Evolutionary conservation across 2,329 filamentous ascomycete species (phyloP).

Genomic region (Pezicula rhizophila): DNA sequence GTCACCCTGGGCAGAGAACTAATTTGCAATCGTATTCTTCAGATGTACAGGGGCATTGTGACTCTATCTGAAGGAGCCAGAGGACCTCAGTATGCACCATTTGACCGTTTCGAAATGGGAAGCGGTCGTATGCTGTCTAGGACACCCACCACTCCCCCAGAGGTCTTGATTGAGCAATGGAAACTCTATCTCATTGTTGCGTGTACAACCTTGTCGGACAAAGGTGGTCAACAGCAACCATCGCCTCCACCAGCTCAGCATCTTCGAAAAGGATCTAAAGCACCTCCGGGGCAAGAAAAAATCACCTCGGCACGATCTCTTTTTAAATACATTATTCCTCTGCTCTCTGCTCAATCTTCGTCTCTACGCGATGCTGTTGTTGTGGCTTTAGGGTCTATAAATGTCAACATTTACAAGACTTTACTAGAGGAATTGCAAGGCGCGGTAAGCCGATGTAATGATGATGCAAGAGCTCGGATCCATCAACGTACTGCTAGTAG

Average conservation of each 20-base stretch:
- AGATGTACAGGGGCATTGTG: constrained; percentile 85
- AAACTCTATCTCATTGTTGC: constrained; percentile 96
- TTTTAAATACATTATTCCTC: constrained; percentile 85
- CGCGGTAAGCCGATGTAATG: constrained; percentile 77
- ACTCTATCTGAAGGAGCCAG: constrained; percentile 69
- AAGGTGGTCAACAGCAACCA: constrained; percentile 59
- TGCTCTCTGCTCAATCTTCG: constrained; percentile 72
- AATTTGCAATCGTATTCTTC: constrained; percentile 83
- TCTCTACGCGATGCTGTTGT: constrained; percentile 88
- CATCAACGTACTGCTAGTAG: constrained; percentile 83
- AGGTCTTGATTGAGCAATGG: constrained; percentile 93
- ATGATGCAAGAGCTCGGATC: constrained; percentile 79
- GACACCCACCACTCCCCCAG: constrained; percentile 67
- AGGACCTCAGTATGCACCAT: constrained; percentile 55
- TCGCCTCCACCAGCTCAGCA: constrained; percentile 61
- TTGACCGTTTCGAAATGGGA: constrained; percentile 40
- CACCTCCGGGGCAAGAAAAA: constrained; percentile 61
- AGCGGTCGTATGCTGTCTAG: constrained; percentile 40
- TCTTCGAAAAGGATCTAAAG: constrained; percentile 73
- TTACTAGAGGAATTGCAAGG: constrained; percentile 85
- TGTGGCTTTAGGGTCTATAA: constrained; percentile 87
- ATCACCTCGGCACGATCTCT: constrained; percentile 83
- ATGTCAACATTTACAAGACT: constrained; percentile 86
- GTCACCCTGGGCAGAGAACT: constrained; percentile 87
- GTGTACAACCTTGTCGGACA: constrained; percentile 86